Base-by-base conservation (phyloP, 108 stramenopile species). In the Cyclotella baltica region DNA sequence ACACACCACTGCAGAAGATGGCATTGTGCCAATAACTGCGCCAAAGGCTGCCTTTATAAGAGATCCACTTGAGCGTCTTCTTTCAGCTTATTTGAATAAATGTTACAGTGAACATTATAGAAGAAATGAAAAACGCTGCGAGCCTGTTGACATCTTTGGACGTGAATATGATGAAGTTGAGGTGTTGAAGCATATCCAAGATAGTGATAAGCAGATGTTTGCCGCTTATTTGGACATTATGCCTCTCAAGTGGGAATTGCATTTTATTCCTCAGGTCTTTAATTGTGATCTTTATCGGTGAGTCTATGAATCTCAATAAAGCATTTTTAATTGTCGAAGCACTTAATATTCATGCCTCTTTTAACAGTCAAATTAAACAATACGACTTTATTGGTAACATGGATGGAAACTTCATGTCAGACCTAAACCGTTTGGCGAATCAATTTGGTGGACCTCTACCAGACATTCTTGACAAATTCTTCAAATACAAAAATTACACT, bases 171-270 rank as follows among this genome's bases (percentile, higher is more conserved):
- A 62, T 40, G 73, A 46, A 27, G 31, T 63, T 2, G 13, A 0
- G 10, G n/a, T 76, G 16, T 40, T 35, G 23, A 38, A 4, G 10
- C 28, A 50, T 10, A 53, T 73, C 29, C 19, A 52, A 22, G 62
- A 86, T 16, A 46, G 76, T 31, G 43, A 40, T 3, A 36, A 50
- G 62, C 72, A 67, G 25, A 19, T 86, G 25, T 85, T 87, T 70
- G 77, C 76, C 10, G 76, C 80, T 15, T 87, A 83, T 52, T 75
- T 87, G n/a, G 83, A 87, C 28, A 56, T 74, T 10, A 58, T 79
- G 16, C 87, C 87, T 8, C 65, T 88, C 61, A 76, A 83, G 36
- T 88, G 87, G 87, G 77, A 88, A 47, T 33, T 88, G 33, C 87
- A 88, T 63, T 85, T 88, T 46, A 35, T 86, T 25, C 87, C 87